These are phyloP conservation scores for Vigna radiata DNA, from an alignment of 306 rosid genomes.

Conservation along the genomic window DNA sequence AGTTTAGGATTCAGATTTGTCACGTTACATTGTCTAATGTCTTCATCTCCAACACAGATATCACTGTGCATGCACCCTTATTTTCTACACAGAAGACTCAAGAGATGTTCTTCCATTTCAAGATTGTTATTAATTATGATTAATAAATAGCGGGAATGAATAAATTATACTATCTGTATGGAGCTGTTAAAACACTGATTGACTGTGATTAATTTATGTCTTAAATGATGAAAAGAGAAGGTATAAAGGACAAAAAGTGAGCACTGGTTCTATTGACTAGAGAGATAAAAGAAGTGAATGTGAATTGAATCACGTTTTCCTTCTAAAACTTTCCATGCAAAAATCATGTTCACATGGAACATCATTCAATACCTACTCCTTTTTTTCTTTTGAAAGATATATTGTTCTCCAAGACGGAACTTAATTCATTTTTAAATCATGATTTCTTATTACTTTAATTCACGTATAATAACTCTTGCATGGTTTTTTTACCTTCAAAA, in stretches of 20 bases:
- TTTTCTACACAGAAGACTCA: no score
- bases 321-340: slow-evolving; percentile 30
- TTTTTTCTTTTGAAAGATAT: not conserved
- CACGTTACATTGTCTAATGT: not conserved
- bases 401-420: not conserved
- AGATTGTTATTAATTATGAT: no score
- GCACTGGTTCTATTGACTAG: not conserved
- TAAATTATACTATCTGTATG: not conserved
- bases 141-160: no score
- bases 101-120: no score
- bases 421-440: no score
- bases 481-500: no score
- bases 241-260: not conserved
- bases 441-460: no score
- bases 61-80: not conserved
- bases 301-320: slow-evolving; percentile 43
- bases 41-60: not conserved
- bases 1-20: slow-evolving; percentile 9
- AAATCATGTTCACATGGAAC: slow-evolving; percentile 8
- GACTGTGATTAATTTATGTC: not conserved
- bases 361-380: not conserved
- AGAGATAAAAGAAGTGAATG: not conserved
- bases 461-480: no score
- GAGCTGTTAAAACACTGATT: not conserved
- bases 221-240: not conserved